Base-by-base conservation (phyloP, 257 asterid genomes). In the Linaria vulgaris region DNA sequence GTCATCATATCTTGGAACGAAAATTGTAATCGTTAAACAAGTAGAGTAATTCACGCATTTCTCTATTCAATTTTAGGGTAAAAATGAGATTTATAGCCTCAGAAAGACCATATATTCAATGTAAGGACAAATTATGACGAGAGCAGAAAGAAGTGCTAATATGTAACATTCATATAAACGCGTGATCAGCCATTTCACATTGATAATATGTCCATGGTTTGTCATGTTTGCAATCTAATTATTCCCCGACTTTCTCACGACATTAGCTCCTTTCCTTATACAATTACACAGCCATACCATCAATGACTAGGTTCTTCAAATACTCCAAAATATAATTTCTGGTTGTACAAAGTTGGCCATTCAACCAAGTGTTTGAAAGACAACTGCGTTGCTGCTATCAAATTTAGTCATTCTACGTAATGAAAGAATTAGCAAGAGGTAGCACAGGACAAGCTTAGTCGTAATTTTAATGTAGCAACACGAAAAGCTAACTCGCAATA, bases 101-200 rank as follows among this genome's bases (percentile, higher is more conserved):
- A 30, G 44, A 63, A 56, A 52, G 39, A 54, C 22, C 56, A 31
- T 53, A 46, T 51, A 49, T 60, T 52, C 37, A 15, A 51, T 6
- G 10, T 37, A 23, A 63, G 34, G 66, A 46, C 66, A 47, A 62
- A 37, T 38, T 52, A 58, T 25, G 44, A 61, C 27, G 19, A 56
- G 8, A 58, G 63, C 66, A 55, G 51, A 24, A 56, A 38, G 10
- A 43, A 31, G 48, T 5, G 37, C 38, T 47, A 8, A 54, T 15
- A 39, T 20, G 49, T 46, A 9, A 37, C 21, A 63, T 47, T 23
- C 38, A 44, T 16, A 38, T 17, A 56, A 55, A 41, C 43, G 53
- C 19, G 10, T 58, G 48, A 44, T 68, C 9, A 12, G 21, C 12
- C 39, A 25, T 45, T 55, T 30, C 19, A 47, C 46, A 50, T 24